Base-by-base conservation (phyloP, 306 rosid genomes). In the Chamaecrista fasciculata region DNA sequence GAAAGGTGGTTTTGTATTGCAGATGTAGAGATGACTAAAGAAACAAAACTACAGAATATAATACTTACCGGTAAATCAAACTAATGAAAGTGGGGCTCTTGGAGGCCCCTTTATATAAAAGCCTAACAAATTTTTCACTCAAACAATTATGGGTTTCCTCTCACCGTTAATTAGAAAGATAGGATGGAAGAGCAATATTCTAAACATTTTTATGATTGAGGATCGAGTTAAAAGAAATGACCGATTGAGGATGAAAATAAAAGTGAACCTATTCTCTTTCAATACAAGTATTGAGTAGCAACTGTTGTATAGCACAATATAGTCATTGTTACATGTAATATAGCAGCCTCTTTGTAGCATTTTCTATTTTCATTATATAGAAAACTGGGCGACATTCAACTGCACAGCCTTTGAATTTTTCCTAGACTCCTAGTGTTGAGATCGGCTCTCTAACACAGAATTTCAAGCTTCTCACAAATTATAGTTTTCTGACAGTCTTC, bases 401-500 rank as follows among this genome's bases (percentile, higher is more conserved):
- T 23, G 58, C 58, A 51, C 31, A 23, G n/a, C 31, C 31, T 51
- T 51, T 58, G 43, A 18, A 31, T 58, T 58, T 58, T 40, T 58
- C 24, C 25, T n/a, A 16, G 64, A 2, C n/a, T n/a, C n/a, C n/a
- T n/a, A n/a, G n/a, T 31, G 23, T 31, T 31, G 16, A 57, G 43
- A 33, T 58, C 9, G 5, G 43, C 43, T n/a, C 43, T 58, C 39
- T 58, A 58, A 31, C 37, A 9, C 68, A 47, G 39, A 25, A 59
- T 44, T 64, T 67, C 59, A 60, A 33, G 68, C 39, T 73, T 67
- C 79, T 75, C 21, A 78, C 76, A 53, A 53, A 62, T 63, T 59
- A 11, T 48, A 37, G 21, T 36, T 63, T 70, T 80, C 44, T 77
- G 81, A 66, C 90, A 94, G 99, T 76, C 85, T 44, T 67, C 84